Conservation (phyloP, 176 grass and related monocot species). For the Ampelocalamus luodianensis region DNA sequence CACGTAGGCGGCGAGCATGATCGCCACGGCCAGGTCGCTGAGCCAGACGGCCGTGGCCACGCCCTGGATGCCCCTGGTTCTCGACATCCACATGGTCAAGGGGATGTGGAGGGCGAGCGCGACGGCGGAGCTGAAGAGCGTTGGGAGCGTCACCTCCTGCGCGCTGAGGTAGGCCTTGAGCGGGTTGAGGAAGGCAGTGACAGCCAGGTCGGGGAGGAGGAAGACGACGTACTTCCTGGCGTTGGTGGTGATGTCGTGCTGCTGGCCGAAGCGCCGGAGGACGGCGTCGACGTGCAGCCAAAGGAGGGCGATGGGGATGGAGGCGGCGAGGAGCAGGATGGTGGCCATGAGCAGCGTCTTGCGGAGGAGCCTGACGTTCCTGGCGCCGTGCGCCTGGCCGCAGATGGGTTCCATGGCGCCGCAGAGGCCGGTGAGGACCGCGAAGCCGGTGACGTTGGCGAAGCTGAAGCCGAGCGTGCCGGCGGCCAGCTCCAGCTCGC, state of each 20-base stretch:
- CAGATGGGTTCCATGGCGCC: slow-evolving; percentile 94
- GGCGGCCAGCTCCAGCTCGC: slow-evolving; percentile 71
- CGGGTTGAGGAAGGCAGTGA: slow-evolving; percentile 67
- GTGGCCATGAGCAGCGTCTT: slow-evolving; percentile 69
- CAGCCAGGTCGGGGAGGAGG: slow-evolving; percentile 75
- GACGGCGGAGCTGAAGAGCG: slow-evolving; percentile 54
- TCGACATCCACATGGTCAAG: slow-evolving; percentile 58
- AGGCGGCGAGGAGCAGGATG: slow-evolving; percentile 59
- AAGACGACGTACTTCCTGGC: slow-evolving; percentile 52
- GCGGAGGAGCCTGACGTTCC: slow-evolving; percentile 67
- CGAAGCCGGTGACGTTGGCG: slow-evolving; percentile 86
- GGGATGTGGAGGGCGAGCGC: slow-evolving; percentile 74
- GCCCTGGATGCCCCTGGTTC: slow-evolving; percentile 57
- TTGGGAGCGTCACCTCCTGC: slow-evolving; percentile 80
- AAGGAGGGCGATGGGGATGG: slow-evolving; percentile 63
- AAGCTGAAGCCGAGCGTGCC: slow-evolving; percentile 88
- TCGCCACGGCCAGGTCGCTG: slow-evolving; percentile 53
- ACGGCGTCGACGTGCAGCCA: slow-evolving; percentile 77
- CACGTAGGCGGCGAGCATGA: slow-evolving; percentile 63
- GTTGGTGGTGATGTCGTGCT: slow-evolving; percentile 57
- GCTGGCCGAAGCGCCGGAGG: slow-evolving; percentile 69
- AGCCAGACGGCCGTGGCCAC: slow-evolving; percentile 73
- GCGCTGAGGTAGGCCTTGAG: slow-evolving; percentile 83
- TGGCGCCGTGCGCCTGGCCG: slow-evolving; percentile 88
- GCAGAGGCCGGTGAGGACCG: slow-evolving; percentile 75